Base-by-base conservation (phyloP, 371 early-diverging fungal species). In the Synchytrium microbalum region DNA sequence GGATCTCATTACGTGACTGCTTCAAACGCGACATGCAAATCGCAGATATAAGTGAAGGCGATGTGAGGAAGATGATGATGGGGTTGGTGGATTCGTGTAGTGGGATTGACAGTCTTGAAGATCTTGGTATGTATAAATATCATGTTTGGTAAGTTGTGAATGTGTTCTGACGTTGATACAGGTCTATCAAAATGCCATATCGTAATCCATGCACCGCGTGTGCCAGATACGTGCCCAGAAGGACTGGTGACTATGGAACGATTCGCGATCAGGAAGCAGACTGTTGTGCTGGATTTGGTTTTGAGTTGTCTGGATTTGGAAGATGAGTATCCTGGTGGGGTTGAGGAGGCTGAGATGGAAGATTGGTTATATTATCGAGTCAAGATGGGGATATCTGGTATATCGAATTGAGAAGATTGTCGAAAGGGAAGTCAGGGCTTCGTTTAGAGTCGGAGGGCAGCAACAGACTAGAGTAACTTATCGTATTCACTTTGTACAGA, bases 401-500 rank as follows among this genome's bases (percentile, higher is more conserved):
- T 38, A 5, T 10, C 46, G 19, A 10, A 38, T 38, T 38, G 46
- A 38, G n/a, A n/a, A n/a, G n/a, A n/a, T n/a, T n/a, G n/a, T n/a
- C n/a, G n/a, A n/a, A n/a, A n/a, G n/a, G n/a, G n/a, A n/a, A n/a
- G n/a, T n/a, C n/a, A n/a, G n/a, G n/a, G n/a, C n/a, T n/a, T n/a
- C n/a, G n/a, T n/a, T n/a, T n/a, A n/a, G n/a, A n/a, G n/a, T n/a
- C n/a, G n/a, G n/a, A n/a, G n/a, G n/a, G n/a, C n/a, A n/a, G n/a
- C n/a, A n/a, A n/a, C n/a, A n/a, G n/a, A n/a, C n/a, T n/a, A n/a
- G n/a, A n/a, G n/a, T n/a, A n/a, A n/a, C n/a, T n/a, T n/a, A n/a
- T n/a, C n/a, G n/a, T n/a, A n/a, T n/a, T n/a, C 46, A 38, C 46
- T 38, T 38, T 38, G 46, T 38, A 38, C 46, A 38, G 46, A 19